Evolutionary conservation across 495 filamentous ascomycete genomes (phyloP), one percentile per base, ranked within the genome.

Genomic region (Annulohypoxylon maeteangense): DNA sequence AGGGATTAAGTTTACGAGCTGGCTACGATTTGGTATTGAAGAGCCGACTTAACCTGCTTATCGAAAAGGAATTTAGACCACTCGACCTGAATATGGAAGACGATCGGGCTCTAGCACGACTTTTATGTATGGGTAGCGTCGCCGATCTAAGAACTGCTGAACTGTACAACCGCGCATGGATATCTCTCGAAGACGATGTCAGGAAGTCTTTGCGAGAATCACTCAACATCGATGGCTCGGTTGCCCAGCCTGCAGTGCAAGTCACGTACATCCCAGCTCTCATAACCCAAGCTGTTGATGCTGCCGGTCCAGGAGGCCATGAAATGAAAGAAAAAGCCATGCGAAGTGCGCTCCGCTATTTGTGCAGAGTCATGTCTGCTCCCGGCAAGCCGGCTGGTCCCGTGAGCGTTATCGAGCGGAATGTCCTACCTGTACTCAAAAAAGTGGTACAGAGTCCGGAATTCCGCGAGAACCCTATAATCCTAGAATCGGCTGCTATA

Each of bases 121-220:
- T 81, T 16, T 58, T 81, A 4, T 80, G 78, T 54, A 80, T 81
- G 79, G 76, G 76, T 8, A 76, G 75, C 36, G 79, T 78, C 8
- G 69, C 67, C 11, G 72, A 70, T 25, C 57, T 58, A 7, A 31
- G 74, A 5, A 76, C 68, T 2, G 78, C 79, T n/a, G 34, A 76
- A 12, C 22, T 81, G 18, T 81, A 81, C 20, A 64, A 64, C n/a
- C 57, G 53, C 3, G 69, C 70, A 2, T 78, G 75, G 78, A 62
- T 44, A 23, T 53, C 67, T 1, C 66, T 81, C 1, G 75, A 79
- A 11, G 25, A 56, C 2, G 23, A 48, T 10, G 62, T 64, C 16
- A 75, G 71, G 42, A 47, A 68, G 11, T 64, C 27, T 5, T 42
- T 81, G 10, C 38, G 68, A 5, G 54, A 67, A 29, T 47, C 68